Conservation (phyloP, 2,329 filamentous ascomycete genomes). For the Penicillium concentricum region DNA sequence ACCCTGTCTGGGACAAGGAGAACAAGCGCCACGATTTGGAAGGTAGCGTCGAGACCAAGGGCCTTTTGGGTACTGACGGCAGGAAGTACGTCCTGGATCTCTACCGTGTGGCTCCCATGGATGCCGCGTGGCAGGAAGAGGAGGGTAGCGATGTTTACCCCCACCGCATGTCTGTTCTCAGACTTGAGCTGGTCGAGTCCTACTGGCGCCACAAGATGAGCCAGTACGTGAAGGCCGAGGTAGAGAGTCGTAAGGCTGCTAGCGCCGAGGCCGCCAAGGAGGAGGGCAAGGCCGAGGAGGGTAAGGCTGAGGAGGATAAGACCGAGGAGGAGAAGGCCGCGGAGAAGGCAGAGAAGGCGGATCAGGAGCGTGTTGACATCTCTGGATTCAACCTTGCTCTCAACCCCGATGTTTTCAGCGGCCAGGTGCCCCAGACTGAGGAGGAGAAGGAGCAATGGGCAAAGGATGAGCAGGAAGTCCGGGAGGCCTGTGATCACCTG, state of each 20-base stretch:
- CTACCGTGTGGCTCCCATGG: constrained; percentile 89
- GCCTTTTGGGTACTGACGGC: constrained; percentile 92
- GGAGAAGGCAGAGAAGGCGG: constrained; percentile 37
- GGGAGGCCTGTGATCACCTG: constrained; percentile 76
- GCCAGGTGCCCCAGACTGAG: constrained; percentile 83
- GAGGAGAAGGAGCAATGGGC: constrained; percentile 82
- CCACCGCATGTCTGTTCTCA: constrained; percentile 91
- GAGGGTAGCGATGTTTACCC: constrained; percentile 67
- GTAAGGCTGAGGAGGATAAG: constrained; percentile 24
- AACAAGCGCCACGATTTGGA: constrained; percentile 86
- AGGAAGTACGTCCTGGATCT: constrained; percentile 97
- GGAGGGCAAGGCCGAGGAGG: constrained; percentile 40
- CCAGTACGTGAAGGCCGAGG: constrained; percentile 79
- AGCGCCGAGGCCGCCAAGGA: constrained; percentile 41
- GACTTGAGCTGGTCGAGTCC: constrained; percentile 83
- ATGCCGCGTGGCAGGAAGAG: constrained; percentile 87
- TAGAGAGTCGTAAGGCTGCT: constrained; percentile 60
- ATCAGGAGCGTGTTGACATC: constrained; percentile 74
- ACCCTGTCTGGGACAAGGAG: constrained; percentile 97
- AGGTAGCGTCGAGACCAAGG: constrained; percentile 96
- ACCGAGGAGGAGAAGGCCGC: constrained; percentile 33
- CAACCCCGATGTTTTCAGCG: constrained; percentile 94
- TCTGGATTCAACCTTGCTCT: constrained; percentile 83
- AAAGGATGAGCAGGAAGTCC: constrained; percentile 84
- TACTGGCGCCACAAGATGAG: constrained; percentile 83